Conservation (phyloP, 192 early-diverging fungal genomes). For the Coemansia sp. region DNA sequence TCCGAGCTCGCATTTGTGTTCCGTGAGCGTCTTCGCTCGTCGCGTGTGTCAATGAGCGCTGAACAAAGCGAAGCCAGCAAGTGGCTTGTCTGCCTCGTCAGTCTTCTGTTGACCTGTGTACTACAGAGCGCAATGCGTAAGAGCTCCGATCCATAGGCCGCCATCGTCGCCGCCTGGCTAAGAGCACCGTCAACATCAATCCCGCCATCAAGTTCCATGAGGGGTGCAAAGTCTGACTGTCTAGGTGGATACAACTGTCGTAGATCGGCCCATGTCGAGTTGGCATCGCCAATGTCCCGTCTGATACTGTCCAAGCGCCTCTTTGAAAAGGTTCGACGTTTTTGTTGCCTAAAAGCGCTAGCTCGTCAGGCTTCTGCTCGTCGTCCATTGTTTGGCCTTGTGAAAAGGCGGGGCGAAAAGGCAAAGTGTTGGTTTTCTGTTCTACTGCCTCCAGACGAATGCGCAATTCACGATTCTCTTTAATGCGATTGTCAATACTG, state of each 20-base stretch:
- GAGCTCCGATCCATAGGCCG: not conserved
- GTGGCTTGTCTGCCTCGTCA: not conserved
- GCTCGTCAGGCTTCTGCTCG: not conserved
- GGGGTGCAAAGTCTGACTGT: not conserved
- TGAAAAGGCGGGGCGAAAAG: not conserved
- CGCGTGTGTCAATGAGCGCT: not conserved
- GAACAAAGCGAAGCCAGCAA: not conserved
- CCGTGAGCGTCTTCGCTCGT: not conserved
- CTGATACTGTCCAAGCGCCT: not conserved
- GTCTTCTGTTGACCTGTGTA: not conserved
- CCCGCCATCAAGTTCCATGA: not conserved
- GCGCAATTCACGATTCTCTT: not conserved
- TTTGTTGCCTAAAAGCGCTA: not conserved
- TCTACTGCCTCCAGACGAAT: not conserved
- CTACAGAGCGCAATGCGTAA: not conserved
- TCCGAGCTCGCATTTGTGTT: not conserved
- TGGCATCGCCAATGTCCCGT: not conserved
- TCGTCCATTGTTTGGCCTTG: not conserved
- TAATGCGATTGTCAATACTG: not conserved
- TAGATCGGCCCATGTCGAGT: not conserved
- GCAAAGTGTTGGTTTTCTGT: not conserved
- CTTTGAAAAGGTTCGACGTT: not conserved
- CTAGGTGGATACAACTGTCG: not conserved
- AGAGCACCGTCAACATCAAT: not conserved
- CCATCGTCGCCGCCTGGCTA: not conserved